Evolutionary conservation across 1,284 basidiomycete genomes (phyloP), one percentile per base, ranked within the genome.

Genomic region (Cutaneotrichosporon spelunceum): DNA sequence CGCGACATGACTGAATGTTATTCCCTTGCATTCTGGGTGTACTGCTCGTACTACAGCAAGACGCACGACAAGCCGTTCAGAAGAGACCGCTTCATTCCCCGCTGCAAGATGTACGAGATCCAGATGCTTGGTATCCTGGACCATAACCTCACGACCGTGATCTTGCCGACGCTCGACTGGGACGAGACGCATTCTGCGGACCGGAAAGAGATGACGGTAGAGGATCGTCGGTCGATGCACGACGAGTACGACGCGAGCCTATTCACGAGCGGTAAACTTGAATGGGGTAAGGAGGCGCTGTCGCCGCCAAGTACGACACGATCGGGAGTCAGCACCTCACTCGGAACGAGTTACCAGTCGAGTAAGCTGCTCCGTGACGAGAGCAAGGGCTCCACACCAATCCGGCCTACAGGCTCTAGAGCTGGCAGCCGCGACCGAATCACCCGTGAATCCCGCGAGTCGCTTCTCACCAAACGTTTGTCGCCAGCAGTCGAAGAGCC

Each of bases 61-160:
- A 75, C 74, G 0, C 77, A 77, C 62, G 78, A 80, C 66, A 79
- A 79, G 64, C 93, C 92, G 0, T 90, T 96, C 73, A 85, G 93
- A 50, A 81, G 84, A 65, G 93, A 95, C 77, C 86, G 92, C 83
- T 97, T 96, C 72, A 83, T 96, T 27, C 88, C 91, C 2, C 86
- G 92, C 47, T 91, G 90, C 42, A 91, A 90, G 78, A 94, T 96
- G 91, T 89, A 91, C 70, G 89, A 94, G 72, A 92, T 95, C 50
- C 89, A 95, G 72, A 93, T 91, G 89, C 83, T 95, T 9, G 93
- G 93, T 4, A 81, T 94, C 10, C 81, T 95, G 53, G 91, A 93
- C 68, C 89, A 94, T 72, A 93, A 93, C 72, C 87, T 92, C 33
- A 86, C 89, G 19, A 89, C 88, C 65, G 93, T 95, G 61, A 89